These are phyloP conservation scores for Neohortaea acidophila DNA, from an alignment of 495 filamentous ascomycete genomes.

Conservation along the genomic window DNA sequence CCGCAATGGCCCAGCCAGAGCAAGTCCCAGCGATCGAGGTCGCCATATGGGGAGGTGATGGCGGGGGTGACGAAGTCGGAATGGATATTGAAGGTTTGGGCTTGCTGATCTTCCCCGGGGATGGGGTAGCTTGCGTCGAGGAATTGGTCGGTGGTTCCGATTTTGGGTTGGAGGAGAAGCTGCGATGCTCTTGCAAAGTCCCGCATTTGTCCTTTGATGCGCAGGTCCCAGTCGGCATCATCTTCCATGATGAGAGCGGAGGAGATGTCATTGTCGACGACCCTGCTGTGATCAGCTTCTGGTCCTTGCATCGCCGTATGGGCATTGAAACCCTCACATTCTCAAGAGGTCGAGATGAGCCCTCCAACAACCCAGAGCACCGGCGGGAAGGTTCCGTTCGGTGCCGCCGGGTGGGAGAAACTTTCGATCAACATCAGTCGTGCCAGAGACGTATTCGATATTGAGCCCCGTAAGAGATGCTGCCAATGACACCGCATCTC, in stretches of 20 bases:
- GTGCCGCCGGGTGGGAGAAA: constrained; percentile 7
- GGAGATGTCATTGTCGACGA: constrained; percentile 6
- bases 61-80: neutral
- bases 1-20: constrained; percentile 13
- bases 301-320: neutral
- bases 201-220: constrained; percentile 11
- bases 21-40: constrained; percentile 7
- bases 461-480: constrained; percentile 6
- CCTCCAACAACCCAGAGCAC: constrained; percentile 4
- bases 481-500: constrained; percentile 5
- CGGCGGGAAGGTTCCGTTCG: neutral
- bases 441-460: constrained; percentile 7
- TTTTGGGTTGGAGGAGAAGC: constrained; percentile 5
- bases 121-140: constrained; percentile 3
- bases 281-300: constrained; percentile 2
- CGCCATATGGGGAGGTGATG: constrained; percentile 6
- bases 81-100: neutral
- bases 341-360: constrained; percentile 7
- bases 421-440: neutral
- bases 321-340: neutral
- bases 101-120: neutral
- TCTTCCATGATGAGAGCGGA: constrained; percentile 7
- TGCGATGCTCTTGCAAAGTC: constrained; percentile 8
- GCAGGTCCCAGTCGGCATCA: constrained; percentile 11
- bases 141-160: constrained; percentile 1